Percentiles rank a stretch among this genome's conserved stretches.
Evolutionary conservation across 2,329 filamentous ascomycete genomes (phyloP).

Genomic region (Xylariaceae sp.): DNA sequence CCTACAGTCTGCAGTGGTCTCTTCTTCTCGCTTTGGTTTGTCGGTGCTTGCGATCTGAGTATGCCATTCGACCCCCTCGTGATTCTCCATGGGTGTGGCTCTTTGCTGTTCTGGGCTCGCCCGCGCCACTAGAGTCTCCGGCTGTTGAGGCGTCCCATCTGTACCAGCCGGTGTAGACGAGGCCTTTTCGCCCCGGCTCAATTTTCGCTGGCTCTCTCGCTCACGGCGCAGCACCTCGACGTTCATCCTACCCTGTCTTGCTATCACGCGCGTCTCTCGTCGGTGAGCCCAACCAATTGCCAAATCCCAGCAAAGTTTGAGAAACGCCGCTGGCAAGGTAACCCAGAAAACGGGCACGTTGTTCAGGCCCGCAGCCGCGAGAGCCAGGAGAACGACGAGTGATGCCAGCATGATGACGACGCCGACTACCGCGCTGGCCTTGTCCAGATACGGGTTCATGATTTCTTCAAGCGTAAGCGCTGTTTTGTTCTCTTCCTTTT

Average conservation of each 20-base stretch:
- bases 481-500: not conserved
- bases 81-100: too few relatives aligned
- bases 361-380: not conserved
- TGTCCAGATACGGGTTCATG: constrained; percentile 1
- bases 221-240: not conserved
- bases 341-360: constrained; percentile 2
- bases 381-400: not conserved
- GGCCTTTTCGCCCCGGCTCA: not conserved
- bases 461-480: not conserved
- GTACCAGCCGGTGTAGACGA: not conserved
- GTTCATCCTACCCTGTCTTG: not conserved
- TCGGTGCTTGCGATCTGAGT: too few relatives aligned
- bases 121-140: not conserved
- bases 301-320: not conserved
- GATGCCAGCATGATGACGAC: not conserved
- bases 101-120: not conserved
- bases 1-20: not conserved
- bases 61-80: too few relatives aligned
- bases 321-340: constrained; percentile 1
- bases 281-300: not conserved
- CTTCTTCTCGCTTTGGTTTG: not conserved
- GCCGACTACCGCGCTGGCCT: not conserved
- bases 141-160: not conserved
- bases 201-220: not conserved
- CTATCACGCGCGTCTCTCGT: not conserved